phyloP scores from a whole-genome alignment of 345 rosid species.

The Iberis pinnata region DNA sequence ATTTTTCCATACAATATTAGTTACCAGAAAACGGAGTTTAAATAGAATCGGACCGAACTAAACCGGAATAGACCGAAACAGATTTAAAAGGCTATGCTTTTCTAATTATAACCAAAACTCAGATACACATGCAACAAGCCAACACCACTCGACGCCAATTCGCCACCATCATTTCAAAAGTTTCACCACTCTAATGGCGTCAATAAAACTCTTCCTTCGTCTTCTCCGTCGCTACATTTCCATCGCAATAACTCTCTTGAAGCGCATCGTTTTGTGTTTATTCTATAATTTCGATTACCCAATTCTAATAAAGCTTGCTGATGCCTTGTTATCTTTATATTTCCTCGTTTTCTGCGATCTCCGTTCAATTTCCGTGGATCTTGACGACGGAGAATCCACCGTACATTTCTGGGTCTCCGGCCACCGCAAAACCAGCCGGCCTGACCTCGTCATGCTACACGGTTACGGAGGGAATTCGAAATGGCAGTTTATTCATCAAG shows the following conservation, averaged over 20 bases:
- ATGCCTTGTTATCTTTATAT: conserved; percentile 37
- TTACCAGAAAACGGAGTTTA: too few species aligned
- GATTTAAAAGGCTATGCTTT: too few species aligned
- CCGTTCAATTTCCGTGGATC: conserved; percentile 43
- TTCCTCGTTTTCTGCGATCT: conserved; percentile 39
- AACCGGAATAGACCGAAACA: too few species aligned
- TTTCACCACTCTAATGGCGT: background rate
- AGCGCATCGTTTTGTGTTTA: conserved; percentile 9
- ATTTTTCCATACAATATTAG: too few species aligned
- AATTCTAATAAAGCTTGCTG: conserved; percentile 33
- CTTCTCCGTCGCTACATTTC: background rate
- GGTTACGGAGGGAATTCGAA: conserved; percentile 66
- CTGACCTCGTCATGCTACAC: conserved; percentile 52
- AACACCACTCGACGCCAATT: too few species aligned
- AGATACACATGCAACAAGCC: too few species aligned
- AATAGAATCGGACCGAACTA: too few species aligned
- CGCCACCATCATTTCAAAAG: too few species aligned
- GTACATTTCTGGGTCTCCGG: conserved; percentile 54
- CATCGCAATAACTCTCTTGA: conserved; percentile 10
- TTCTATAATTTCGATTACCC: conserved; percentile 30
- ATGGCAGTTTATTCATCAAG: conserved; percentile 62
- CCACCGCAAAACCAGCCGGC: conserved; percentile 36
- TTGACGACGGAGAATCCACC: conserved; percentile 48
- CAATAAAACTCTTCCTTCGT: background rate
- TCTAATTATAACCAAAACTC: too few species aligned